phyloP scores from a whole-genome alignment of 1,139 yeast species.

The Pichia sp. region DNA sequence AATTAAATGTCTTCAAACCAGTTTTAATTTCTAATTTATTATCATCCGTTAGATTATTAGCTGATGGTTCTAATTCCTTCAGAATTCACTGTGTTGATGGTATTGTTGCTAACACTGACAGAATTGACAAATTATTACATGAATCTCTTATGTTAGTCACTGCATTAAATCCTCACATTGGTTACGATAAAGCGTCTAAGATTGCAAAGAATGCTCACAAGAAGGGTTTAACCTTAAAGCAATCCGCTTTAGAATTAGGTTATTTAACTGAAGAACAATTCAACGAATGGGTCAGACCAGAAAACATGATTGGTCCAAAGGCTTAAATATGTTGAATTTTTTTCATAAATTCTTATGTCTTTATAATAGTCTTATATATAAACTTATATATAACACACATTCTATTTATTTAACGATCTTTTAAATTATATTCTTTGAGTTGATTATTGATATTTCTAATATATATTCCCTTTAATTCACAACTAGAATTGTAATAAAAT shows the following conservation, averaged over 20 bases:
- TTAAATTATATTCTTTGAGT: not conserved
- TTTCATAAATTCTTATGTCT: not conserved
- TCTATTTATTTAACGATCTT: not conserved
- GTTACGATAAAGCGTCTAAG: conserved; percentile 95
- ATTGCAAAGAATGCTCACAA: conserved; percentile 98
- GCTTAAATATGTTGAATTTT: not conserved
- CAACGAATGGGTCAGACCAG: conserved; percentile 96
- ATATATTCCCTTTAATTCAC: too few species aligned
- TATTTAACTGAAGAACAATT: conserved; percentile 79
- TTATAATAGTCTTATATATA: not conserved
- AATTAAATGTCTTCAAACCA: conserved; percentile 96
- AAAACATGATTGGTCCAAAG: conserved; percentile 94
- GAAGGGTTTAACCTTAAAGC: conserved; percentile 92
- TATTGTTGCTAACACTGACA: conserved; percentile 79
- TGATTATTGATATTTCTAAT: too few species aligned
- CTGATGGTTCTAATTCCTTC: conserved; percentile 87
- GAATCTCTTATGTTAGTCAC: conserved; percentile 98
- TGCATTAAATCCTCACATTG: conserved; percentile 97
- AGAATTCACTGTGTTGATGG: conserved; percentile 94
- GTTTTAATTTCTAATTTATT: conserved; percentile 87
- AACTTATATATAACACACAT: not conserved
- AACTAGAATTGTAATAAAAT: too few species aligned
- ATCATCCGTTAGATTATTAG: conserved; percentile 78
- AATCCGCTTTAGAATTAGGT: conserved; percentile 87
- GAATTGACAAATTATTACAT: conserved; percentile 79